Base-by-base conservation (phyloP, 106 monocot genomes). In the Apostasia ramifera region DNA sequence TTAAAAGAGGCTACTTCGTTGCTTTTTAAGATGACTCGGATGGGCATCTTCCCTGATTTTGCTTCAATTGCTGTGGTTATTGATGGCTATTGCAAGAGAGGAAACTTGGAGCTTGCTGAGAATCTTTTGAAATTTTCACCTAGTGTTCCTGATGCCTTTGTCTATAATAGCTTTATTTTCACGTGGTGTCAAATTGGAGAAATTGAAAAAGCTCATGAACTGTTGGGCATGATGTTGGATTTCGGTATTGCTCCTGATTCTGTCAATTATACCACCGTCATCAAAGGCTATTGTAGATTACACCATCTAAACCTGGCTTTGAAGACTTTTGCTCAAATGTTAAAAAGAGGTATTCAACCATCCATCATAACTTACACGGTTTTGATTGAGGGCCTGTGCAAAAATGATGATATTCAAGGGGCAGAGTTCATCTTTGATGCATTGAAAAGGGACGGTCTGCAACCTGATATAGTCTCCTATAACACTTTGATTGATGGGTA, bases 111-210 rank as follows among this genome's bases (percentile, higher is more conserved):
- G 3, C 70, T 76, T 26, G 86, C 76, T 3, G 12, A 63, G 40
- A 40, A 14, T 56, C 55, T 86, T 12, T 58, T 76, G 44, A 74
- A 46, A 6, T 61, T 45, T 70, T 47, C 62, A 0, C 38, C 57
- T 48, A 70, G 50, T 40, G 61, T 53, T 55, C 76, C 76, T 40
- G 73, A 86, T 74, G 61, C 46, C 3, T 82, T 67, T 47, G 13
- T 82, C 44, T 86, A 82, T 62, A 82, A 79, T 79, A 86, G 79
- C 70, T 82, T 86, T 52, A 79, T 86, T 66, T 66, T 39, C 5
- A 69, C 40, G 49, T 61, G 79, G 6, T 82, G 79, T 73, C 63
- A 49, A 53, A 70, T 71, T 40, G 86, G 82, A 15, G 70, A 79
- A 56, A 56, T 86, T 65, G 26, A 47, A 44, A 66, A 62, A 46